Evolutionary conservation across 1,284 basidiomycete species (phyloP), one percentile per base, ranked within the genome.

Genomic region (Trichosporon ovoides): DNA sequence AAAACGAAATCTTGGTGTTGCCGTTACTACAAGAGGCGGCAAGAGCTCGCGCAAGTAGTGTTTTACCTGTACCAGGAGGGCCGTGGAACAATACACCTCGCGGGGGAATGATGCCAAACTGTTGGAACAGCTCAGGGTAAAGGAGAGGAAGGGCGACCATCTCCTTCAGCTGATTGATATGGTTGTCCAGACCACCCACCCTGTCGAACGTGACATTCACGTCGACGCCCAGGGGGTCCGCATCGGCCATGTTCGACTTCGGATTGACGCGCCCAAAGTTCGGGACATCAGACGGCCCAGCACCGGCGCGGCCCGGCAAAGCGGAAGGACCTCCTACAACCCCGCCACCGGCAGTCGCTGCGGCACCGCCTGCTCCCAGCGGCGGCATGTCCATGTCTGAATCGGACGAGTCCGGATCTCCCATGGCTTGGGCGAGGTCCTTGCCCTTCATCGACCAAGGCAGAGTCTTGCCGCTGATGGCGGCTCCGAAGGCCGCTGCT

Each of bases 1-100:
- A 98, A 81, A 99, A 99, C 2, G 93, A 90, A 38, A 98, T 95
- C 67, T 89, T 87, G 67, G 88, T 89, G 33, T 91, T 94, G 51
- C 91, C 86, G 1, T 87, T 87, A 51, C 91, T 87, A 76, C 91
- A 95, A 64, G 90, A 96, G 0, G 95, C 91, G 0, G 96, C 95
- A 4, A 99, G 81, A 0, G 96, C 96, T 60, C 96, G 83, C 0
- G 96, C 96, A 3, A 97, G 81, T 0, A 97, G 81, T 0, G 93
- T 97, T 77, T 97, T 97, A 66, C 74, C 73, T 0, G 92, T 96
- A 24, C 93, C 93, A 1, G 93, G 93, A 4, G 93, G 93, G 19
- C 93, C 93, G 72, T 96, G 96, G 80, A 99, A 98, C 19, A 99
- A 81, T 0, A 99, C 96, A 58, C 96, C 96, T 36, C 96, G 84